These are phyloP conservation scores for Berkeleyomyces basicola DNA, from an alignment of 2,329 filamentous ascomycete species.

Conservation along the genomic window DNA sequence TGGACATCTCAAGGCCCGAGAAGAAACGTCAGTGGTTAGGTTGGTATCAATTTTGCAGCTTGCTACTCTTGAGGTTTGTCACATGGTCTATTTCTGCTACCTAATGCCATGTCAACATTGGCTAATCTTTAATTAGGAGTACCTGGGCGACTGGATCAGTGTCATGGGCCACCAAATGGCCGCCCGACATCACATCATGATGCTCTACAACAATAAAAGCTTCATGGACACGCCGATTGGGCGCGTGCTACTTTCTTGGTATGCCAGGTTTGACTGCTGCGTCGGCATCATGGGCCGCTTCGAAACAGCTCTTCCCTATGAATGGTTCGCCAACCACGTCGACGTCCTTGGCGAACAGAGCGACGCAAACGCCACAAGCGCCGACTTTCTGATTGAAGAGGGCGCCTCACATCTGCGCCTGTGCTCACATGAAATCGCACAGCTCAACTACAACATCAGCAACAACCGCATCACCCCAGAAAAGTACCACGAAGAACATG, in stretches of 20 bases:
- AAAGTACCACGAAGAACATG: conserved; percentile 47
- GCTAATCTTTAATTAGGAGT: conserved; percentile 46
- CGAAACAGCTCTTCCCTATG: conserved; percentile 52
- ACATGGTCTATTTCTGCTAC: neutral
- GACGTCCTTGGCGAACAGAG: conserved; percentile 19
- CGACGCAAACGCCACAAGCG: neutral
- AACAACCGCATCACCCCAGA: conserved; percentile 47
- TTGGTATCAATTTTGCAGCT: conserved; percentile 80
- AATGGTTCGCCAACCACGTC: conserved; percentile 58
- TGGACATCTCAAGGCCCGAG: conserved; percentile 50
- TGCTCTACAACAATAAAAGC: conserved; percentile 61
- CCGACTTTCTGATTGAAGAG: conserved; percentile 51
- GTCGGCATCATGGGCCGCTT: conserved; percentile 69
- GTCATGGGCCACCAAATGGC: conserved; percentile 84
- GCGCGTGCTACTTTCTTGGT: conserved; percentile 72
- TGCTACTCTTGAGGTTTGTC: conserved; percentile 72
- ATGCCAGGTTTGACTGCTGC: conserved; percentile 73
- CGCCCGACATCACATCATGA: conserved; percentile 62
- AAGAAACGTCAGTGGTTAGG: conserved; percentile 55
- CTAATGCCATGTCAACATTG: conserved; percentile 9
- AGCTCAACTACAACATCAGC: conserved; percentile 53
- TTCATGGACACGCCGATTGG: conserved; percentile 54
- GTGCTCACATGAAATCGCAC: conserved; percentile 64
- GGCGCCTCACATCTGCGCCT: conserved; percentile 50
- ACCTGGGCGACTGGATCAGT: conserved; percentile 89